Conservation (phyloP, 495 filamentous ascomycete genomes). For the Daldinia bambusicola region DNA sequence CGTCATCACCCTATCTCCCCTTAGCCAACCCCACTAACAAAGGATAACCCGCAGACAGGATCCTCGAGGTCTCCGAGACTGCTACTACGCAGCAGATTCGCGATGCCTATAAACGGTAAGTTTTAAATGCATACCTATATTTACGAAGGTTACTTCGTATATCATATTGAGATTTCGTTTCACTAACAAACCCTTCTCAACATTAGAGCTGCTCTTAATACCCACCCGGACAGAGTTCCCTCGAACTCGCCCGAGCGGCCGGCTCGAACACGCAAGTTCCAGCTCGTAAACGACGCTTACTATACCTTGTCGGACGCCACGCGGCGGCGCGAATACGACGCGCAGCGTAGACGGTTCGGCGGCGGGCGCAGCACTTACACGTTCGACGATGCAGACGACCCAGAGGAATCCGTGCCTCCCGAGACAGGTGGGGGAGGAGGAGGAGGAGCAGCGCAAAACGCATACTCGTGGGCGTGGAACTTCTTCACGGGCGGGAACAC, state of each 20-base stretch:
- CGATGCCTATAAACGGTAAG: constrained; percentile 90
- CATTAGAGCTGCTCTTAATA: constrained; percentile 85
- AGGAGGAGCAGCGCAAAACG: constrained; percentile 20
- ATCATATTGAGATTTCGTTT: neutral
- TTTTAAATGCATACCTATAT: neutral
- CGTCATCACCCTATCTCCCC: constrained; percentile 32
- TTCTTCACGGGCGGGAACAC: constrained; percentile 55
- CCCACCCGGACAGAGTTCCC: constrained; percentile 92
- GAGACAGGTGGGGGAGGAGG: constrained; percentile 47
- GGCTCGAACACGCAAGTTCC: constrained; percentile 88
- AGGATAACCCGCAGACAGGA: constrained; percentile 43
- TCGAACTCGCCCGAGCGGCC: constrained; percentile 83
- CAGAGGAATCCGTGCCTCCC: constrained; percentile 56
- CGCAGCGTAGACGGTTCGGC: constrained; percentile 62
- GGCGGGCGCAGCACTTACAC: constrained; percentile 46
- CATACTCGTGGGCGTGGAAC: constrained; percentile 62
- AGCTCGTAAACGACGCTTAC: constrained; percentile 97
- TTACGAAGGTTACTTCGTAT: neutral
- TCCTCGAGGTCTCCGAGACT: constrained; percentile 76
- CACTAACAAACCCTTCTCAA: constrained; percentile 8
- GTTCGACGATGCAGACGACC: constrained; percentile 67
- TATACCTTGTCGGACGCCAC: constrained; percentile 86
- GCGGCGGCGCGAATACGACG: constrained; percentile 90
- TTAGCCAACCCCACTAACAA: constrained; percentile 34
- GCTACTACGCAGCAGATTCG: constrained; percentile 88